These are phyloP conservation scores for Tephrocybe sp. DNA, from an alignment of 768 basidiomycete species.

Conservation along the genomic window DNA sequence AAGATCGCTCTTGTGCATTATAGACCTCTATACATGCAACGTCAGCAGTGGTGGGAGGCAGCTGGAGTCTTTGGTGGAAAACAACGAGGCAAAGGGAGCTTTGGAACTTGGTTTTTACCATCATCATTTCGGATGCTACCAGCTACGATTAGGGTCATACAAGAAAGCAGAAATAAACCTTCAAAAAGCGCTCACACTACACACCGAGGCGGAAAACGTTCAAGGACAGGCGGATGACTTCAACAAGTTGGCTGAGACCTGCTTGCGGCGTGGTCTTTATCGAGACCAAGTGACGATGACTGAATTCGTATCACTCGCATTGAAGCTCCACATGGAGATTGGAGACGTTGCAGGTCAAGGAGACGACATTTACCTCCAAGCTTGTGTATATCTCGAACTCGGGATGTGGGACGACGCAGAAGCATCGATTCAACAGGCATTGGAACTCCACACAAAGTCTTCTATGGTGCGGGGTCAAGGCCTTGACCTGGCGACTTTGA, in stretches of 20 bases:
- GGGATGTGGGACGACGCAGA: constrained; percentile 21
- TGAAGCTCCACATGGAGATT: constrained; percentile 21
- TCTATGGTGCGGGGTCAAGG: constrained; percentile 14
- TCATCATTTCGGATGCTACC: constrained; percentile 15
- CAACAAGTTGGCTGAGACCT: constrained; percentile 16
- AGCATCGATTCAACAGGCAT: constrained; percentile 16
- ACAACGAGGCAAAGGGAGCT: constrained; percentile 6
- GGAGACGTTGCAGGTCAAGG: constrained; percentile 23
- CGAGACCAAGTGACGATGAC: constrained; percentile 17
- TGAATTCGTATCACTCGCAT: constrained; percentile 9
- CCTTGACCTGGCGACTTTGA: constrained; percentile 20
- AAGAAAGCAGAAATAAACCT: constrained; percentile 16
- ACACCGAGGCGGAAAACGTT: constrained; percentile 14
- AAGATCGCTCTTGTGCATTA: neutral
- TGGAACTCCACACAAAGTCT: constrained; percentile 18
- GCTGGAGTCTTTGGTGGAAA: constrained; percentile 3
- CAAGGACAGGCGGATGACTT: constrained; percentile 22
- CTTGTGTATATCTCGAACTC: constrained; percentile 22
- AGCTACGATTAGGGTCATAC: constrained; percentile 10
- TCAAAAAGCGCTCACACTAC: constrained; percentile 10
- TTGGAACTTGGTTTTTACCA: constrained; percentile 21
- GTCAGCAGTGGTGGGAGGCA: neutral
- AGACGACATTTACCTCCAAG: constrained; percentile 27
- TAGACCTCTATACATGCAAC: constrained; percentile 1
- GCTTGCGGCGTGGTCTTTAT: constrained; percentile 11